These are phyloP conservation scores for Starmerella bombi DNA, from an alignment of 805 yeast genomes.

Conservation along the genomic window DNA sequence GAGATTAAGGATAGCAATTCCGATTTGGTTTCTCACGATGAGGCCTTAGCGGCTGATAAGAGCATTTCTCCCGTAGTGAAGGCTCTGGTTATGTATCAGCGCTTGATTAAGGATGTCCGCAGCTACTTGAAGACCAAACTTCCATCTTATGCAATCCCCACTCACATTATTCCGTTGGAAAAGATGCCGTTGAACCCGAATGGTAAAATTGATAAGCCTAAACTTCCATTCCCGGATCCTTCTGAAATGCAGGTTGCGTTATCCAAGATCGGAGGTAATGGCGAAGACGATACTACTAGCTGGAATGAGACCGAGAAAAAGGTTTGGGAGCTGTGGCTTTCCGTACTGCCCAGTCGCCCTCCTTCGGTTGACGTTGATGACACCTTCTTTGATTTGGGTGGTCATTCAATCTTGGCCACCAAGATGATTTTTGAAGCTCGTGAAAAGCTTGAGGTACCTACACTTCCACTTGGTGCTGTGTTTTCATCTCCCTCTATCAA, in stretches of 20 bases:
- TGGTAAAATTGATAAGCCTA: slow-evolving; percentile 96
- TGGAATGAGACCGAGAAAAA: slow-evolving; percentile 54
- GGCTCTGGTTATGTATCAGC: slow-evolving; percentile 64
- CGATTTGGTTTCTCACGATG: slow-evolving; percentile 30
- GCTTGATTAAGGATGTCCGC: slow-evolving; percentile 68
- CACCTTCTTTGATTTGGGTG: slow-evolving; percentile 93
- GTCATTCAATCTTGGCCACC: slow-evolving; percentile 94
- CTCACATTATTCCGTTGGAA: slow-evolving; percentile 74
- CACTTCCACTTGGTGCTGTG: slow-evolving; percentile 77
- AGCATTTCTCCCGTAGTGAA: slow-evolving; percentile 47
- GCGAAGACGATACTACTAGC: slow-evolving; percentile 27
- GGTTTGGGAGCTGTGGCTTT: slow-evolving; percentile 73
- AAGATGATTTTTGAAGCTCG: slow-evolving; percentile 90
- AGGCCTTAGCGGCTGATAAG: slow-evolving; percentile 31
- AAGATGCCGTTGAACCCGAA: slow-evolving; percentile 91
- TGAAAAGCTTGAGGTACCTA: slow-evolving; percentile 52
- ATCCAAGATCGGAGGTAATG: slow-evolving; percentile 26
- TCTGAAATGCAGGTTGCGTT: slow-evolving; percentile 65
- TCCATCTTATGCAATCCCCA: slow-evolving; percentile 88
- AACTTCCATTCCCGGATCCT: slow-evolving; percentile 84
- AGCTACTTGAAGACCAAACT: slow-evolving; percentile 73
- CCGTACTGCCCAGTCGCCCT: slow-evolving; percentile 73
- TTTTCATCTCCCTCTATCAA: slow-evolving; percentile 81
- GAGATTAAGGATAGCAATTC: slow-evolving; percentile 31
- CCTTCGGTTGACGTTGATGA: slow-evolving; percentile 64